Base-by-base conservation (phyloP, 2,329 filamentous ascomycete genomes). In the Hypoxylon sp. region DNA sequence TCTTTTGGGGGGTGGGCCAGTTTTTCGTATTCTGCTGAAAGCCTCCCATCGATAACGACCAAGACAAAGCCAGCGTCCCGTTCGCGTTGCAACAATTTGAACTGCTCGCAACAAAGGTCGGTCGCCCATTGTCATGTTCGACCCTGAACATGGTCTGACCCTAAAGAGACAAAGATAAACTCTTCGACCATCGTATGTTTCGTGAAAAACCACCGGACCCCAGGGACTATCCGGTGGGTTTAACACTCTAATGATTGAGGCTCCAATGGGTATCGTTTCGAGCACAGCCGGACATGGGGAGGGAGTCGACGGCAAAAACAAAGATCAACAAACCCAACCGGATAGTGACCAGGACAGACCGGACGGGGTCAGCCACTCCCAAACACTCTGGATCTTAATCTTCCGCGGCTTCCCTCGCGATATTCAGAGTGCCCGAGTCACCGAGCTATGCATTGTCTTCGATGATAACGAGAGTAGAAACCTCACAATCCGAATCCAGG, bases 331-430 rank as follows among this genome's bases (percentile, higher is more conserved):
- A 50, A 19, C 14, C 42, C 74, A 67, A 60, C 59, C 60, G 35
- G 53, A 67, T 53, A 66, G 61, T 54, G 58, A 68, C 39, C 67
- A 70, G 35, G 59, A 48, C 24, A 54, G 48, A 58, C 63, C 63
- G 52, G 57, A 72, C 50, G 69, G 59, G 31, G 57, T 57, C 55
- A 63, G 59, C 39, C 72, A 74, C 26, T 73, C 74, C 50, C 74
- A 76, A 47, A 76, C 74, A 6, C 70, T 78, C 44, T 77, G 73
- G 73, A 78, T 78, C 17, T 62, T 78, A 59, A 74, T 78, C 52
- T 78, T 77, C 66, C 75, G 70, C 33, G 77, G 77, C 22, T 67
- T 74, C 17, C 77, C 76, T 33, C 69, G 69, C 63, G 77, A 78
- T 58, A 72, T 75, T 52, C 75, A 77, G 60, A 75, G 71, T 50